phyloP scores from a whole-genome alignment of 2,329 filamentous ascomycete genomes.

The Calonectria ilicicola region DNA sequence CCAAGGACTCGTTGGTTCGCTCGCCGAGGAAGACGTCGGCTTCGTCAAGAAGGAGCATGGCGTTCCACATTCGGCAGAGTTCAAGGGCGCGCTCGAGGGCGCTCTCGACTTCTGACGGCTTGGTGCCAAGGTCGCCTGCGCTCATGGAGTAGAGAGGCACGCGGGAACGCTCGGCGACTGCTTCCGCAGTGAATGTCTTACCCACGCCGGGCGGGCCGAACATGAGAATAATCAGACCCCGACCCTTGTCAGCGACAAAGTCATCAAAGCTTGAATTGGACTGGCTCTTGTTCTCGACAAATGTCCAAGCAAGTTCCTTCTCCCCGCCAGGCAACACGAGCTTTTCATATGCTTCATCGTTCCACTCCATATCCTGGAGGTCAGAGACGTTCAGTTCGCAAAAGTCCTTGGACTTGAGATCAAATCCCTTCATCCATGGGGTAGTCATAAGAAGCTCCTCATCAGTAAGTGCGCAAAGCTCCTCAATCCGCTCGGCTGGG shows the following conservation, averaged over 20 bases:
- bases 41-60: constrained; percentile 58
- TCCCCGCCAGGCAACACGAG: constrained; percentile 50
- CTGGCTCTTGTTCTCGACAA: constrained; percentile 51
- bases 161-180: constrained; percentile 52
- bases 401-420: constrained; percentile 51
- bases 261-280: constrained; percentile 46
- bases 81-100: constrained; percentile 48
- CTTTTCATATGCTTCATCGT: constrained; percentile 50
- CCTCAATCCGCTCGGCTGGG: constrained; percentile 33
- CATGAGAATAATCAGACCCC: constrained; percentile 59
- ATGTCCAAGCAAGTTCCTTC: constrained; percentile 54
- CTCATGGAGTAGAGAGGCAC: constrained; percentile 55
- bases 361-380: constrained; percentile 45
- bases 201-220: constrained; percentile 59
- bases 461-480: constrained; percentile 45
- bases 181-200: constrained; percentile 58
- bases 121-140: constrained; percentile 52
- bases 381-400: constrained; percentile 27
- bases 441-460: constrained; percentile 50
- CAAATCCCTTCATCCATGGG: constrained; percentile 53
- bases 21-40: constrained; percentile 56
- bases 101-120: constrained; percentile 48
- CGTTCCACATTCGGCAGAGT: constrained; percentile 61
- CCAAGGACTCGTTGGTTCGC: constrained; percentile 47
- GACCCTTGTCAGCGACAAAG: constrained; percentile 51